Conservation (phyloP, 1,284 basidiomycete genomes). For the Naganishia liquefaciens region DNA sequence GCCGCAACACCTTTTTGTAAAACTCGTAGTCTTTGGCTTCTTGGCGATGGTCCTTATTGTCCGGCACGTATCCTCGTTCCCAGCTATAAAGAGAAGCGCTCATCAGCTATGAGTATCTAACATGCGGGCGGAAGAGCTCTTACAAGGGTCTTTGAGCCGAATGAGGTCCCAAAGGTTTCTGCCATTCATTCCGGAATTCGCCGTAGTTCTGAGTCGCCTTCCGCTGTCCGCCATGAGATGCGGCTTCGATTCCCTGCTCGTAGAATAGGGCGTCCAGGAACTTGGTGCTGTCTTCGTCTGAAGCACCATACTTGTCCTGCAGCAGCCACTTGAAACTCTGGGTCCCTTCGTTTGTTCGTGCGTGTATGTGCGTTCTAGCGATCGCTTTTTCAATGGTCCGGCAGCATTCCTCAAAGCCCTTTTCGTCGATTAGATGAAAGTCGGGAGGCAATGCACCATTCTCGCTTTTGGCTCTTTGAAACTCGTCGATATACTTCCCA, state of each 20-base stretch:
- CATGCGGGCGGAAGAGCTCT: not conserved
- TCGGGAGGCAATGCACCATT: not conserved
- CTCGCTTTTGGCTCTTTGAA: not conserved
- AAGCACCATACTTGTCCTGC: conserved; percentile 22
- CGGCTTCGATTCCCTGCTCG: conserved; percentile 22
- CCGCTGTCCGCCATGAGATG: conserved; percentile 6
- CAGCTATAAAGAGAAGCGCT: not conserved
- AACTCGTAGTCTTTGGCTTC: not conserved
- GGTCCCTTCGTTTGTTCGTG: conserved; percentile 24
- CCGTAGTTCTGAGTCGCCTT: conserved; percentile 6
- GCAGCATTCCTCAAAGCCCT: conserved; percentile 19
- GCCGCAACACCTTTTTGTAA: not conserved
- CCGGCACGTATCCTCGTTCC: conserved; percentile 14
- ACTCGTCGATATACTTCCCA: conserved; percentile 4
- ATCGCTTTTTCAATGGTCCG: conserved; percentile 8
- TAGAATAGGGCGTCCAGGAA: conserved; percentile 20
- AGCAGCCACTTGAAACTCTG: conserved; percentile 21
- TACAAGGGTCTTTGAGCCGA: conserved; percentile 7
- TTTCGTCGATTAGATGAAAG: conserved; percentile 8
- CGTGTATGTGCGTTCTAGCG: conserved; percentile 4
- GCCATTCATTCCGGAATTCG: not conserved
- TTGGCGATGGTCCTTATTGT: not conserved
- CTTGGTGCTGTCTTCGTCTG: conserved; percentile 12
- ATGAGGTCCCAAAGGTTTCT: not conserved
- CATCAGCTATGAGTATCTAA: not conserved